These are phyloP conservation scores for Alternaria tenuissima DNA, from an alignment of 2,329 filamentous ascomycete species.

Conservation along the genomic window DNA sequence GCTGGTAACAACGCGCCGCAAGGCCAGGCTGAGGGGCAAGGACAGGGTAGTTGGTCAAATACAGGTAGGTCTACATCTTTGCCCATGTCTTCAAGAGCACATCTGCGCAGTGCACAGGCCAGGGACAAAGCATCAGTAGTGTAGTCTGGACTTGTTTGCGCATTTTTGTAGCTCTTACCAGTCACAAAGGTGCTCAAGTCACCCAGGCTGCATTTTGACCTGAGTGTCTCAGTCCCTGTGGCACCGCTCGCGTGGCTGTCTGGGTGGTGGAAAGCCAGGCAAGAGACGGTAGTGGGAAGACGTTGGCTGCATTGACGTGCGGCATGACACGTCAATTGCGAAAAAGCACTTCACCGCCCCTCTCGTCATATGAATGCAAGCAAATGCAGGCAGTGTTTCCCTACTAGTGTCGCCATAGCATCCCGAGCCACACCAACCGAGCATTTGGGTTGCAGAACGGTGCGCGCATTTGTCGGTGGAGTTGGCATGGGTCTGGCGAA, in stretches of 20 bases:
- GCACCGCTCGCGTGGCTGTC: conserved; percentile 28
- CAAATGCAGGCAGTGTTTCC: conserved; percentile 10
- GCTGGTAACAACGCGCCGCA: conserved; percentile 41
- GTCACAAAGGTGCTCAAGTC: background rate
- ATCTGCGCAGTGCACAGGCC: background rate
- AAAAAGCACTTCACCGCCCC: conserved; percentile 16
- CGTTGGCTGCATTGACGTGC: conserved; percentile 18
- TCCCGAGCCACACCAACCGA: conserved; percentile 4
- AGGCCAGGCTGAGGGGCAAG: conserved; percentile 44
- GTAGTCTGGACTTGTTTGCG: background rate
- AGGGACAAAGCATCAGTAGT: background rate
- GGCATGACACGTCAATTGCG: conserved; percentile 27
- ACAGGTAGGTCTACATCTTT: conserved; percentile 46
- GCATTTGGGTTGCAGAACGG: conserved; percentile 11
- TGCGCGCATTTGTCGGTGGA: conserved; percentile 19
- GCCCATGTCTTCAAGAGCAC: conserved; percentile 1
- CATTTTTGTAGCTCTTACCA: conserved; percentile 5
- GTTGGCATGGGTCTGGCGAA: conserved; percentile 26
- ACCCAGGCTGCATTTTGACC: conserved; percentile 4
- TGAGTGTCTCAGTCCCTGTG: conserved; percentile 23
- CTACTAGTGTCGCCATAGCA: conserved; percentile 8
- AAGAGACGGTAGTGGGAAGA: conserved; percentile 11
- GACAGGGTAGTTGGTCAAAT: conserved; percentile 45
- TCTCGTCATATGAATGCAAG: conserved; percentile 4
- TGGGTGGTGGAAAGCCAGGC: conserved; percentile 12